Base-by-base conservation (phyloP, 352 stramenopile genomes). In the Pythium utonaiense region DNA sequence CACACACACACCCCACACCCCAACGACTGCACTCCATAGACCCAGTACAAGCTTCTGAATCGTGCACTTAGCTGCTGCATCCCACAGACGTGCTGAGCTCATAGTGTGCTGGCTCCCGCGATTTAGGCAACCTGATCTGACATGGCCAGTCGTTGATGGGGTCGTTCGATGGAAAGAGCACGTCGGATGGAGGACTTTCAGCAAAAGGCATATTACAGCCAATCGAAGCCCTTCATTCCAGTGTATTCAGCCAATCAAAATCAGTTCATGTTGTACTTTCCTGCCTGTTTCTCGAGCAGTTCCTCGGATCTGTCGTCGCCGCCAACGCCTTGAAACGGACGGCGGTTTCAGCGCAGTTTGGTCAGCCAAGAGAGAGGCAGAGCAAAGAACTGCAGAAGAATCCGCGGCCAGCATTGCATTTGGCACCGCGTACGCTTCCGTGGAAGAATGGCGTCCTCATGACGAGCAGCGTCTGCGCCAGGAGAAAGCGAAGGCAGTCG, bases 291-390 rank as follows among this genome's bases (percentile, higher is more conserved):
- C 19, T 10, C 10, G 3, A 51, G 21, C 22, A 31, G 3, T 30
- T 25, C 47, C 14, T 16, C 25, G 6, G 14, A 40, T 25, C 22
- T 24, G 47, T 3, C 25, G 10, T 40, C 4, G 25, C 28, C 25
- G 47, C n/a, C n/a, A n/a, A n/a, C n/a, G n/a, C n/a, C n/a, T n/a
- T 25, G 47, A 45, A 45, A 45, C 38, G 47, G 25, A 33, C 25
- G 21, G 10, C 44, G 25, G 22, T 33, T 31, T 31, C 47, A 53
- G 4, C n/a, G 17, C 4, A n/a, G n/a, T n/a, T n/a, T 12, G 19
- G 17, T 34, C 47, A 14, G 24, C 47, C 24, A 53, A 53, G 47
- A 53, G 47, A 53, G 47, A 53, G 47, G 28, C 24, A 53, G 47
- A 19, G 5, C 10, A 17, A 24, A 31, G 1, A 34, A 53, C 14